These are phyloP conservation scores for Macrolepiota fuliginosa DNA, from an alignment of 768 basidiomycete species.

Conservation along the genomic window DNA sequence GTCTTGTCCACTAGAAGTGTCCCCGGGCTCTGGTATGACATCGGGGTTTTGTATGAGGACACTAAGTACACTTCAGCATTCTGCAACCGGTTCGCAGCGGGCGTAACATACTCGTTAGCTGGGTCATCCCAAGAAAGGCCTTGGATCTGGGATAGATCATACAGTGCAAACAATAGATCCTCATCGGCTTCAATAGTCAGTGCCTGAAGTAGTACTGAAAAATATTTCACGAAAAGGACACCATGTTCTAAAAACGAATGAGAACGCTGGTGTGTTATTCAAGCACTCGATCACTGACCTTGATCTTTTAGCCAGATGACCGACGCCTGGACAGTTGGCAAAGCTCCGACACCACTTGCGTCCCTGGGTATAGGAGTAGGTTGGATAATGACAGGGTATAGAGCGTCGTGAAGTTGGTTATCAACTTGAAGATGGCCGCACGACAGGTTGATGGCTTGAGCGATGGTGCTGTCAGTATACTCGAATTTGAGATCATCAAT, in stretches of 20 bases:
- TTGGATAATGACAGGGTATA: constrained; percentile 93
- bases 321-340: constrained; percentile 88
- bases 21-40: constrained; percentile 68
- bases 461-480: constrained; percentile 74
- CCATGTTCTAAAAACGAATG: constrained; percentile 72
- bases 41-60: constrained; percentile 70
- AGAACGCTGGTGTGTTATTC: background rate
- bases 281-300: constrained; percentile 42
- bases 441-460: constrained; percentile 77
- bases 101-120: constrained; percentile 61
- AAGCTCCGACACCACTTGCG: constrained; percentile 69
- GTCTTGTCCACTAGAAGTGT: constrained; percentile 66
- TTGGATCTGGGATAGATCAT: constrained; percentile 89
- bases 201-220: constrained; percentile 89
- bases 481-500: constrained; percentile 78
- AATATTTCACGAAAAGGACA: constrained; percentile 97
- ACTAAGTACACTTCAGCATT: constrained; percentile 25
- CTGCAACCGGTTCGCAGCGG: background rate
- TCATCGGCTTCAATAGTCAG: constrained; percentile 97
- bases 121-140: constrained; percentile 88
- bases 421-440: constrained; percentile 92
- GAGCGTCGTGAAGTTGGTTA: constrained; percentile 95
- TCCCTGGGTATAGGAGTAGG: constrained; percentile 86
- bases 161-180: constrained; percentile 88
- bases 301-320: constrained; percentile 91